Evolutionary conservation across 345 rosid species (phyloP).

Genomic region (Fremontodendron californicum): DNA sequence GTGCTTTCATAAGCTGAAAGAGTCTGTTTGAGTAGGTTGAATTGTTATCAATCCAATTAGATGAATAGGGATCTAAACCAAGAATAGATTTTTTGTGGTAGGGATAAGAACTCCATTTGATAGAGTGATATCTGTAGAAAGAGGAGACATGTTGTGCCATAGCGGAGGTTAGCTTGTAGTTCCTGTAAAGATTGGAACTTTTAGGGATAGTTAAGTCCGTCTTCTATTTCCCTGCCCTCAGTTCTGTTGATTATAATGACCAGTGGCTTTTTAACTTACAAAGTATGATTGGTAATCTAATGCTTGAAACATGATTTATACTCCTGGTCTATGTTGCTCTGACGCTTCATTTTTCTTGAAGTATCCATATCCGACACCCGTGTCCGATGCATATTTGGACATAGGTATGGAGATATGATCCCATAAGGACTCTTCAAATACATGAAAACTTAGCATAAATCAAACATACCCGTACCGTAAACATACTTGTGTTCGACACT

Average conservation of each 20-base stretch:
- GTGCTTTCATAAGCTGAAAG: background rate
- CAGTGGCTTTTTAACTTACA: background rate
- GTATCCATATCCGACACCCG: no score
- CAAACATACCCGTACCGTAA: no score
- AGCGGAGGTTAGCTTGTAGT: background rate
- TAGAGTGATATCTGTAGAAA: background rate
- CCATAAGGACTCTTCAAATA: no score
- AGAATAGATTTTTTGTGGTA: background rate
- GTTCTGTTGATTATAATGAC: background rate
- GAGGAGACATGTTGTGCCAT: background rate
- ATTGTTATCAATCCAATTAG: slow-evolving; percentile 9
- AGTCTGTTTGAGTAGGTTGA: slow-evolving; percentile 2
- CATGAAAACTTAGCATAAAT: no score
- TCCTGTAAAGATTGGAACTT: background rate
- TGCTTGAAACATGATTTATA: slow-evolving; percentile 1
- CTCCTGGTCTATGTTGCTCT: no score
- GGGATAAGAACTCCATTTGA: background rate
- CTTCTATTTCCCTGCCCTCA: background rate
- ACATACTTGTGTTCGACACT: no score
- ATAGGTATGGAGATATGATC: no score
- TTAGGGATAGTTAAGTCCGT: background rate
- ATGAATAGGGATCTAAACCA: background rate
- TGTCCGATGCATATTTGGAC: no score
- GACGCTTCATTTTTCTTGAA: no score
- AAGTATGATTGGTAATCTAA: background rate